A percentile compares a stretch with the other conserved stretches of the same genome.
Conservation (phyloP, 371 early-diverging fungal species). For the Mortierella sp. region DNA sequence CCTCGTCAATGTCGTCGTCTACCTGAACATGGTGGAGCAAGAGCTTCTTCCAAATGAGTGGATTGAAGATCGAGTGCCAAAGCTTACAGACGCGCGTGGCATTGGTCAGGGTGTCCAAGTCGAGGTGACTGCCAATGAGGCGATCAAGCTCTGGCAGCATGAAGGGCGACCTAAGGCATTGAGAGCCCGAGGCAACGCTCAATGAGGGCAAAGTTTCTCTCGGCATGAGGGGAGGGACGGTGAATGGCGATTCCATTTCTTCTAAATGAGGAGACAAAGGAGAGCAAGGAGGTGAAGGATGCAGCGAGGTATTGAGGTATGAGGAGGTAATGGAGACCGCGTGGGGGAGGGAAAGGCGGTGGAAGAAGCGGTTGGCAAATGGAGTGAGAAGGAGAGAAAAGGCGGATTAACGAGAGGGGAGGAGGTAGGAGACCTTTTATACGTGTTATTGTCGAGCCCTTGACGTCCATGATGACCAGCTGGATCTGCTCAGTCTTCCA, state of each 20-base stretch:
- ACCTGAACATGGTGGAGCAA: conserved; percentile 25
- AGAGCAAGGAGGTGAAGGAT: background rate
- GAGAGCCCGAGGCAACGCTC: background rate
- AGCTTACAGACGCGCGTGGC: conserved; percentile 43
- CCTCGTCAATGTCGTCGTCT: conserved; percentile 37
- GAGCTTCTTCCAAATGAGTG: conserved; percentile 36
- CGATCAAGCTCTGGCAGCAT: conserved; percentile 45
- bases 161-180: conserved; percentile 24
- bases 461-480: too few relatives aligned
- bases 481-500: too few relatives aligned
- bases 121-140: conserved; percentile 43
- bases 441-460: too few relatives aligned
- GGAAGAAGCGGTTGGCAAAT: too few relatives aligned
- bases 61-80: conserved; percentile 44
- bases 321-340: too few relatives aligned
- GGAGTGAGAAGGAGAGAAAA: too few relatives aligned
- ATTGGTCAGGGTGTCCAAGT: conserved; percentile 25
- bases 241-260: conserved; percentile 9
- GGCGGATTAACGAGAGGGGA: too few relatives aligned
- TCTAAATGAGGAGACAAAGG: conserved; percentile 5
- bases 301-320: background rate
- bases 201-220: background rate
- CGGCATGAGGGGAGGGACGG: conserved; percentile 4
- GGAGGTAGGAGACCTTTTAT: too few relatives aligned
- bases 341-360: too few relatives aligned